These are phyloP conservation scores for Allodekkera sacchari DNA, from an alignment of 805 yeast species.

Conservation along the genomic window DNA sequence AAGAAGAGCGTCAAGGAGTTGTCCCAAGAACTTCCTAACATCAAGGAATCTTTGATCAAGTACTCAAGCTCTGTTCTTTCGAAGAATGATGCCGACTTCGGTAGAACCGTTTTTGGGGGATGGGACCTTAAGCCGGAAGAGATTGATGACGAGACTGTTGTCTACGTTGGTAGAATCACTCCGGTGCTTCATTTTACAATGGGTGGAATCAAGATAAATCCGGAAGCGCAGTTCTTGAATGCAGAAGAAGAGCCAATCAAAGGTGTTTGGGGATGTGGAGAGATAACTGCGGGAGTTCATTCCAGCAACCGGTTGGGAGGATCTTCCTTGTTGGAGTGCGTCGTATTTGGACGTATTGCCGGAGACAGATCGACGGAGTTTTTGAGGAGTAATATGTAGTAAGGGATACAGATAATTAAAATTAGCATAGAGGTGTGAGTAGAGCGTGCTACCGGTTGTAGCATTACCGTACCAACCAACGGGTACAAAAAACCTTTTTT, in stretches of 20 bases:
- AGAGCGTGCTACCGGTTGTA: too few relatives aligned
- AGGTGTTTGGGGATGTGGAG: constrained; percentile 60
- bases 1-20: constrained; percentile 36
- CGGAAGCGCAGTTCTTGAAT: constrained; percentile 31
- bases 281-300: constrained; percentile 63
- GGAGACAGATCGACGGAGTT: constrained; percentile 27
- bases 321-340: constrained; percentile 53
- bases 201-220: constrained; percentile 57
- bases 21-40: constrained; percentile 23
- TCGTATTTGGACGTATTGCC: constrained; percentile 53
- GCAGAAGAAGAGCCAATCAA: constrained; percentile 23
- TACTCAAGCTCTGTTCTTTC: constrained; percentile 6
- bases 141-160: constrained; percentile 15
- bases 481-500: too few relatives aligned
- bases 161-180: constrained; percentile 45
- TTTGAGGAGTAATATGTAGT: constrained; percentile 3
- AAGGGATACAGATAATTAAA: too few relatives aligned
- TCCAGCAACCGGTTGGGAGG: constrained; percentile 62
- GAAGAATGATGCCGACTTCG: constrained; percentile 5
- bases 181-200: constrained; percentile 58
- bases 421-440: too few relatives aligned
- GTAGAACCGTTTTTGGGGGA: constrained; percentile 11
- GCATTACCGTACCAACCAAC: too few relatives aligned
- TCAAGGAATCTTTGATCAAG: constrained; percentile 6
- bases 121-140: constrained; percentile 9